Evolutionary conservation across 129 eudicot genomes (phyloP), one percentile per base, ranked within the genome.

Genomic region (Pittosporum tobira): DNA sequence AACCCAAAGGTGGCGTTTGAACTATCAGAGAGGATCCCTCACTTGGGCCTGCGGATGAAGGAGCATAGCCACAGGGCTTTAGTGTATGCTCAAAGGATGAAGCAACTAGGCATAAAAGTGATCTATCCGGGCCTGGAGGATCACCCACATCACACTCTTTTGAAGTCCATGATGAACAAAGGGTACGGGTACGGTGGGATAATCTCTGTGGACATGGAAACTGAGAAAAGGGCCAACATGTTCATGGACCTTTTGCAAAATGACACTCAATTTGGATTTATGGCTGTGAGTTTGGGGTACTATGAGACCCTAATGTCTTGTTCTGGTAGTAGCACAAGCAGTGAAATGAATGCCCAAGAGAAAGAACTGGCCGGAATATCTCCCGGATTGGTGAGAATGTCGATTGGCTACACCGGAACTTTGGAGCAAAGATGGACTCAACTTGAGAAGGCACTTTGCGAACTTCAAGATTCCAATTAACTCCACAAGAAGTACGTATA

Each of bases 1-100:
- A 93, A 93, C 46, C 84, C 99, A 6, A 93, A 93, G 71, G 94
- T 93, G 28, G 99, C 99, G 5, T 93, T 93, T 62, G 99, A 93
- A 57, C 75, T 93, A 1, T 73, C 99, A 0, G 96, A 87, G 52
- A 83, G 99, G 28, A 73, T 89, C 59, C 95, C 95, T 1, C 97
- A 89, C 60, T 69, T 85, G 65, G 84, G 94, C 52, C 75, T 85
- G 8, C 29, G 94, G 51, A 85, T 89, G 88, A 82, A 82, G 56
- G 76, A 80, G 52, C 72, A 85, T 57, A 91, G 95, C 38, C 75
- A 85, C 16, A 85, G 86, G 56, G 95, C 22, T 15, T 44, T 89
- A 49, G 78, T 89, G 53, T 89, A 82, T 61, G 94, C 96, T 5
- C 73, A 74, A 9, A 30, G 96, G 61, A 87, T 93, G 96, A 84